Evolutionary conservation across 2,329 filamentous ascomycete species (phyloP).

Genomic region (Colletotrichum falcatum): DNA sequence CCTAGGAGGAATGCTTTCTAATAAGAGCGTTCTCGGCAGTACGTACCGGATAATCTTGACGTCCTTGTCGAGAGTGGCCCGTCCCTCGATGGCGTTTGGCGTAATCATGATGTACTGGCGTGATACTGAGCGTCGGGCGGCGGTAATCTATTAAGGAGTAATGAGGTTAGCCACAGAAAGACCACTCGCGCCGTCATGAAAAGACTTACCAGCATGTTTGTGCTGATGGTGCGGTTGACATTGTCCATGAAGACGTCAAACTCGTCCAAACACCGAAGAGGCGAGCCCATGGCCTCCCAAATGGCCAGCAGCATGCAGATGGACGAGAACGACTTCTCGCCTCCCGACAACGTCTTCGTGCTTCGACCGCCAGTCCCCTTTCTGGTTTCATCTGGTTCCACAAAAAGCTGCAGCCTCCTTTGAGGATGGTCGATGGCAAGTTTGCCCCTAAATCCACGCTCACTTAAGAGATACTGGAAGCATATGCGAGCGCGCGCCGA

Average conservation of each 20-base stretch:
- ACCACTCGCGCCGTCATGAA: background rate
- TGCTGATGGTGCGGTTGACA: constrained; percentile 92
- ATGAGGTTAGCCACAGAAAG: background rate
- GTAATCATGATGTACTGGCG: constrained; percentile 97
- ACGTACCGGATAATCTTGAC: constrained; percentile 81
- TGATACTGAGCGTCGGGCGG: constrained; percentile 87
- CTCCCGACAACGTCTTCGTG: constrained; percentile 93
- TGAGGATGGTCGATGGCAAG: constrained; percentile 81
- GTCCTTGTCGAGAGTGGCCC: constrained; percentile 70
- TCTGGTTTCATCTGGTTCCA: constrained; percentile 78
- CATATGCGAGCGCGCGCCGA: constrained; percentile 86
- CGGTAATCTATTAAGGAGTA: constrained; percentile 71
- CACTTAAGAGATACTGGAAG: constrained; percentile 89
- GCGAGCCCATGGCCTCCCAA: constrained; percentile 98
- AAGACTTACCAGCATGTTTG: constrained; percentile 85
- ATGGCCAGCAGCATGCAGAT: constrained; percentile 93
- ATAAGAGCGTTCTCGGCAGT: background rate
- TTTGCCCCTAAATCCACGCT: constrained; percentile 87
- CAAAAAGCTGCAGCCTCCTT: constrained; percentile 82
- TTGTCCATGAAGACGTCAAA: constrained; percentile 99
- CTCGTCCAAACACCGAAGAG: constrained; percentile 93
- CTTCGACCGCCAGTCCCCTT: constrained; percentile 78
- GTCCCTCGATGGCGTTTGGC: constrained; percentile 81
- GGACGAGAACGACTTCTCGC: constrained; percentile 97
- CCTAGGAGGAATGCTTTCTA: background rate